Base-by-base conservation (phyloP, 331 rosid genomes). In the Quercus lobata region DNA sequence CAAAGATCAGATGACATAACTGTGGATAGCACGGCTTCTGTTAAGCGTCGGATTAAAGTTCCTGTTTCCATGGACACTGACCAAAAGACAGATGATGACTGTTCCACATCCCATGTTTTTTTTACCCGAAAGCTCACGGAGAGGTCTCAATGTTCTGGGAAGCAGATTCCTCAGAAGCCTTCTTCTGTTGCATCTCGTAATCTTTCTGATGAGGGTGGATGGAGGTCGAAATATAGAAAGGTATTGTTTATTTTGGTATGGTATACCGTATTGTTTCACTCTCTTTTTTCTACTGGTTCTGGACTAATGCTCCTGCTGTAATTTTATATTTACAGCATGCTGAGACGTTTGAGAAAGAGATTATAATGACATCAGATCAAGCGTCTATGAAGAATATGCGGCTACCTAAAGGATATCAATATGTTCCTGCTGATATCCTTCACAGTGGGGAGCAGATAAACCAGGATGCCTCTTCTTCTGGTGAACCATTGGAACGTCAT, bases 361-460 rank as follows among this genome's bases (percentile, higher is more conserved):
- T 96, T 76, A 91, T 93, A 54, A 96, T 96, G 99, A 96, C 99
- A 12, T 96, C 98, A 12, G 99, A 96, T 79, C 97, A 96, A 87
- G 99, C 99, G 24, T 89, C 97, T 10, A 84, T 96, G 93, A 96
- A 90, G 88, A 96, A 96, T 80, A 89, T 89, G 82, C 88, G 18
- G 83, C 82, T 96, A 76, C 99, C 99, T 30, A 96, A 96, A 82
- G 97, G 97, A 72, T 96, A 96, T 86, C 93, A 92, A 37, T 96
- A 96, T 80, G 99, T 93, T 83, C 99, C 98, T 72, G 99, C 99
- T 22, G 97, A 93, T 85, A 83, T 92, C 83, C 85, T 96, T 82
- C 86, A 97, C 70, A 89, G 83, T 81, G 97, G 90, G 75, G 90
- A 93, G 92, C 97, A 92, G 82, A 78, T 58, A 21, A 83, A 87